phyloP scores from a whole-genome alignment of 768 basidiomycete species.

The Rhodotorula kratochvilovae region DNA sequence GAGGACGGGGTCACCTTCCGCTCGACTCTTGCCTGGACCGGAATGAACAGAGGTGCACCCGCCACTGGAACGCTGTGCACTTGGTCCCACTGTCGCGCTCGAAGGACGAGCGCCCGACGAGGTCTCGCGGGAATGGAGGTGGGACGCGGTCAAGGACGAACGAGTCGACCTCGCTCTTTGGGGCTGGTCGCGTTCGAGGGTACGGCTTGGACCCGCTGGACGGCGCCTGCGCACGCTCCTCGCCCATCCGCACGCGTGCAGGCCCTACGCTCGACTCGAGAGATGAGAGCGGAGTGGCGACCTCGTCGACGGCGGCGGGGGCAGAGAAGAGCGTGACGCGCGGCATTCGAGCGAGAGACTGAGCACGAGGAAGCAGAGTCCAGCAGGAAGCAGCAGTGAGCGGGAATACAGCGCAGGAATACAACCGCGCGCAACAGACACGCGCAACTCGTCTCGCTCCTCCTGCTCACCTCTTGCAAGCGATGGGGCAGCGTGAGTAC shows the following conservation, averaged over 20 bases:
- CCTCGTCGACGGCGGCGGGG: background rate
- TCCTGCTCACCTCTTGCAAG: background rate
- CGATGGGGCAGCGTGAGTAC: background rate
- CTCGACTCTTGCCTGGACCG: background rate
- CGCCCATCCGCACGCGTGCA: background rate
- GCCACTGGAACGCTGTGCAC: constrained; percentile 29
- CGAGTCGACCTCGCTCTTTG: background rate
- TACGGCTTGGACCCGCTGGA: background rate
- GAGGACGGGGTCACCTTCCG: too few relatives aligned
- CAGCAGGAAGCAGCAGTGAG: too few relatives aligned
- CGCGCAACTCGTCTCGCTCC: background rate
- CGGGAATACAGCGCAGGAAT: too few relatives aligned
- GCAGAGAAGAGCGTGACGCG: background rate
- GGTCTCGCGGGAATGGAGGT: constrained; percentile 4
- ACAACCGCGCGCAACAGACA: too few relatives aligned
- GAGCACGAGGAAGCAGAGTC: too few relatives aligned
- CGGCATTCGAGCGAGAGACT: background rate
- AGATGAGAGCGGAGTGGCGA: background rate
- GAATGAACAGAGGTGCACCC: background rate
- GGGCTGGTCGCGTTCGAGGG: background rate
- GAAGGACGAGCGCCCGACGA: background rate
- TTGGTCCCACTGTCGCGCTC: background rate
- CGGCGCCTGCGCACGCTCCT: background rate
- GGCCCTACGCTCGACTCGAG: background rate
- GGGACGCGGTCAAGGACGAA: background rate